phyloP scores from a whole-genome alignment of 2,329 filamentous ascomycete species.

The Chrysoporthe cubensis region DNA sequence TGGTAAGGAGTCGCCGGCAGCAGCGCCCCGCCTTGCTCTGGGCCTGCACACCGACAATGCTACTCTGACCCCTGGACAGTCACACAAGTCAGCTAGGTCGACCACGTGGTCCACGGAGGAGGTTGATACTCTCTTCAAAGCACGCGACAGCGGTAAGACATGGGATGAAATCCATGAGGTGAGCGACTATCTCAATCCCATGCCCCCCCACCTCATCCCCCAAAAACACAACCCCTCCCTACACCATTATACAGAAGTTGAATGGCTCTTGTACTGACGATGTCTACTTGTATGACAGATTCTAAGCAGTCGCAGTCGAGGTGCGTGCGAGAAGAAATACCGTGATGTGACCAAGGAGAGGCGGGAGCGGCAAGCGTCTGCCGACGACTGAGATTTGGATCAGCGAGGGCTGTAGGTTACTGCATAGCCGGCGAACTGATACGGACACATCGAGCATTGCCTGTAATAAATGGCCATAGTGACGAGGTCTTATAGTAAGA shows the following conservation, averaged over 20 bases:
- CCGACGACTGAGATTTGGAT: neutral
- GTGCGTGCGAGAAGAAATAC: slow-evolving; percentile 14
- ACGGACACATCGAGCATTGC: neutral
- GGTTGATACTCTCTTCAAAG: neutral
- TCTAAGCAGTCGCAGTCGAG: neutral
- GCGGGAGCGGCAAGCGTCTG: neutral
- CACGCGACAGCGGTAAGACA: neutral
- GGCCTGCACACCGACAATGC: neutral
- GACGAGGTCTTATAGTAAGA: too few relatives aligned
- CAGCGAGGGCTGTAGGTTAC: neutral
- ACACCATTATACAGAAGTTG: neutral
- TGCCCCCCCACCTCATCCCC: neutral
- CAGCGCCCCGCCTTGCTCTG: neutral
- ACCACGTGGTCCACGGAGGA: slow-evolving; percentile 4
- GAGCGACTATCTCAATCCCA: neutral
- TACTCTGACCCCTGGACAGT: neutral
- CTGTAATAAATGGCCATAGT: too few relatives aligned
- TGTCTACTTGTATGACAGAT: neutral
- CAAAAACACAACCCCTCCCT: neutral
- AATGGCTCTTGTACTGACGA: neutral
- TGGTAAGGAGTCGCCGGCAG: neutral
- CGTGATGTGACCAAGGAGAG: slow-evolving; percentile 1
- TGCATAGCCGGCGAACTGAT: neutral
- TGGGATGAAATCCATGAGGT: slow-evolving; percentile 3
- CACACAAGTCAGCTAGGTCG: neutral